phyloP scores from a whole-genome alignment of 2,329 filamentous ascomycete species.

The Microcera coccophila region DNA sequence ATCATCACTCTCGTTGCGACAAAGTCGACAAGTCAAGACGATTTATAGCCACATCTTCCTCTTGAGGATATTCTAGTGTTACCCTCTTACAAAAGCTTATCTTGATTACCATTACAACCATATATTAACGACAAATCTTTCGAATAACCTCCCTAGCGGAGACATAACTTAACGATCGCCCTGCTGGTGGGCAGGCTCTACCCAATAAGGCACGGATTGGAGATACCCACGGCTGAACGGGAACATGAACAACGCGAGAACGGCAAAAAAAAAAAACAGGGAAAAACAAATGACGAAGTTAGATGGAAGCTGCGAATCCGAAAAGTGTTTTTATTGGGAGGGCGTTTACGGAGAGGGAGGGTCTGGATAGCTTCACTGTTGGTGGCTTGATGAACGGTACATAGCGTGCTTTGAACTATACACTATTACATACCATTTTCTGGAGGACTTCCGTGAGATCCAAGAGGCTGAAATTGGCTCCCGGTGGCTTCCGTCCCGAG shows the following conservation, averaged over 20 bases:
- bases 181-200: too few species aligned
- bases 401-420: conserved; percentile 8
- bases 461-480: background rate
- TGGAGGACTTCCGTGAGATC: background rate
- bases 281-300: background rate
- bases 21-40: too few species aligned
- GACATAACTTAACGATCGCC: too few species aligned
- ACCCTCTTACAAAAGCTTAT: too few species aligned
- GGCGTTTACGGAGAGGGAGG: conserved; percentile 4
- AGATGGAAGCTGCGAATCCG: background rate
- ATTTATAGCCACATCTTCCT: too few species aligned
- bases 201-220: too few species aligned
- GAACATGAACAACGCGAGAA: background rate
- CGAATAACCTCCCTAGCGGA: too few species aligned
- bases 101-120: too few species aligned
- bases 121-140: too few species aligned
- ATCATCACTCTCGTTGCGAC: too few species aligned
- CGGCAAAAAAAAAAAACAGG: background rate
- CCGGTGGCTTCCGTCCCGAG: background rate
- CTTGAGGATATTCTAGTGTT: too few species aligned
- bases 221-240: background rate
- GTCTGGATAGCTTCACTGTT: background rate
- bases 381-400: conserved; percentile 1
- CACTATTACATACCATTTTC: conserved; percentile 4
- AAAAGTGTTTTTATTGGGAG: background rate